A percentile compares a stretch with the other conserved stretches of the same genome.
phyloP scores from a whole-genome alignment of 2,329 filamentous ascomycete species.

The Fusarium burgessii region DNA sequence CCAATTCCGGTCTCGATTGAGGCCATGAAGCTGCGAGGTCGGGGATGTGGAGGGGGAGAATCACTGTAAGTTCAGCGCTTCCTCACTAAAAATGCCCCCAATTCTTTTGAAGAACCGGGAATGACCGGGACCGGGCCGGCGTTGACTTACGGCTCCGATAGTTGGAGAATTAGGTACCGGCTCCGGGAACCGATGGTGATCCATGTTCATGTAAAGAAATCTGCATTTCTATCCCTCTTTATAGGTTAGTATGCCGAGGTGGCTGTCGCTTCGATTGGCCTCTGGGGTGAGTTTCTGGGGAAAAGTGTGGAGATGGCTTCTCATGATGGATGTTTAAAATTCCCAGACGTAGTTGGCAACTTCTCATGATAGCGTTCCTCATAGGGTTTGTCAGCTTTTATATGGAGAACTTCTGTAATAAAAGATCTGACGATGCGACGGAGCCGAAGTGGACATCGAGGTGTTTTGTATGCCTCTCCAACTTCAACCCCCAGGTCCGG shows the following conservation, averaged over 20 bases:
- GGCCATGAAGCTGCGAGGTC: conserved; percentile 32
- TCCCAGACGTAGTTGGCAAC: not conserved
- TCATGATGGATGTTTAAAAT: conserved; percentile 13
- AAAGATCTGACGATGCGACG: conserved; percentile 8
- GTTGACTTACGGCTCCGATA: conserved; percentile 9
- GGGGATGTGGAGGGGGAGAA: conserved; percentile 10
- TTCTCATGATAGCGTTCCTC: conserved; percentile 4
- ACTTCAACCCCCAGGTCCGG: not conserved
- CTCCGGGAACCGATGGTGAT: conserved; percentile 39
- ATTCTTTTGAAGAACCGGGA: conserved; percentile 38
- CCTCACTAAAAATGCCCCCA: conserved; percentile 6
- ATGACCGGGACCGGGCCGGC: conserved; percentile 36
- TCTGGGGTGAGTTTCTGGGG: conserved; percentile 17
- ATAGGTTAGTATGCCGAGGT: conserved; percentile 2
- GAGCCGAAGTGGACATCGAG: conserved; percentile 1
- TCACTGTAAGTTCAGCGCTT: not conserved
- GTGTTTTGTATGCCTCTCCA: conserved; percentile 3
- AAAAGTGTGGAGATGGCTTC: conserved; percentile 26
- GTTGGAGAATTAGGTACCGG: conserved; percentile 30
- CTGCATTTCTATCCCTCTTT: conserved; percentile 24
- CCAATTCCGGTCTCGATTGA: conserved; percentile 19
- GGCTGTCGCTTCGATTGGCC: not conserved
- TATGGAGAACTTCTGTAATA: not conserved
- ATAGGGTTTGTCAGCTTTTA: conserved; percentile 2
- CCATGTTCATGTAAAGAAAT: conserved; percentile 12